Conservation (phyloP, 176 grass and related monocot genomes). For the Poa annua region DNA sequence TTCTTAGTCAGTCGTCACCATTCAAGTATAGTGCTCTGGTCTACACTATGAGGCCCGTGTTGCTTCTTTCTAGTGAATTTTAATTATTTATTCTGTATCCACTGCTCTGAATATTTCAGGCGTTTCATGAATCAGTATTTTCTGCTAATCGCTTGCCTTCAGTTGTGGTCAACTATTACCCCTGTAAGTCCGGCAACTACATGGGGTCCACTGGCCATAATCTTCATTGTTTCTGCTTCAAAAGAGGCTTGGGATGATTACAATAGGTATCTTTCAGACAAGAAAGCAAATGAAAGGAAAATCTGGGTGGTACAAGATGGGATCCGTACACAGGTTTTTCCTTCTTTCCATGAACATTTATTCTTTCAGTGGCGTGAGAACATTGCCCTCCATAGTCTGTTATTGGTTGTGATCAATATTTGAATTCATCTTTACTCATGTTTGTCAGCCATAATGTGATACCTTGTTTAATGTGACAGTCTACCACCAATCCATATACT, state of each 20-base stretch:
- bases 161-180: slow-evolving; percentile 84
- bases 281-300: slow-evolving; percentile 88
- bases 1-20: neutral
- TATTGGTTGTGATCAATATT: slow-evolving; percentile 18
- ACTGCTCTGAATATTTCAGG: slow-evolving; percentile 58
- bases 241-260: slow-evolving; percentile 99
- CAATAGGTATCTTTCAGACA: slow-evolving; percentile 92
- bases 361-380: slow-evolving; percentile 9
- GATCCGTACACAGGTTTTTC: slow-evolving; percentile 64
- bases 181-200: slow-evolving; percentile 88
- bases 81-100: neutral
- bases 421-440: slow-evolving; percentile 19
- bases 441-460: slow-evolving; percentile 12
- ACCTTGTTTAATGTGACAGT: neutral
- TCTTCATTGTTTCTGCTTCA: slow-evolving; percentile 90
- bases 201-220: slow-evolving; percentile 90
- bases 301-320: slow-evolving; percentile 78
- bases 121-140: slow-evolving; percentile 99
- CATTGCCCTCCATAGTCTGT: neutral
- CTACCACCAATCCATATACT: slow-evolving; percentile 6
- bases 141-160: slow-evolving; percentile 87
- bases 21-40: slow-evolving; percentile 12
- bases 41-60: neutral
- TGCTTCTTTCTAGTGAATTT: slow-evolving; percentile 32
- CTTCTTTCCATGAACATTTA: slow-evolving; percentile 26